Evolutionary conservation across 495 filamentous ascomycete species (phyloP).

Genomic region (Delitschia confertaspora): DNA sequence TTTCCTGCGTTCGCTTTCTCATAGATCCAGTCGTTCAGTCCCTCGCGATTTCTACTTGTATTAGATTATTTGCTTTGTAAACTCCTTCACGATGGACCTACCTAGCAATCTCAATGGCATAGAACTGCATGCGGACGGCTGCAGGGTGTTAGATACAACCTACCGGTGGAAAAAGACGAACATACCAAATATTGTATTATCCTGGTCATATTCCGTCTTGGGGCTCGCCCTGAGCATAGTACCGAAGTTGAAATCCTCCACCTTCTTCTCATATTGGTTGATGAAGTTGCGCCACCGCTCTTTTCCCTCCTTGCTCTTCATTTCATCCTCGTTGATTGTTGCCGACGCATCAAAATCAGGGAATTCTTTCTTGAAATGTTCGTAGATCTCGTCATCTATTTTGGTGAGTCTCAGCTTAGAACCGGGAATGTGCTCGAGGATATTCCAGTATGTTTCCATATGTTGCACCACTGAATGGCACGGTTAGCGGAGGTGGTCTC

Average conservation of each 20-base stretch:
- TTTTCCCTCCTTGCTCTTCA: constrained; percentile 98
- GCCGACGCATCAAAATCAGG: constrained; percentile 79
- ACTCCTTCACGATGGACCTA: constrained; percentile 30
- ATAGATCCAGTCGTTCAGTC: constrained; percentile 94
- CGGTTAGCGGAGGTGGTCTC: constrained; percentile 3
- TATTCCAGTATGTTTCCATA: constrained; percentile 91
- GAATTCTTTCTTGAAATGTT: constrained; percentile 76
- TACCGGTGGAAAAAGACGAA: neutral
- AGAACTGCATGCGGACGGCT: constrained; percentile 95
- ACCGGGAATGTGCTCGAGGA: constrained; percentile 81
- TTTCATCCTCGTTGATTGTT: constrained; percentile 79
- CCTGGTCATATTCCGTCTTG: constrained; percentile 73
- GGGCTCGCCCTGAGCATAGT: constrained; percentile 77
- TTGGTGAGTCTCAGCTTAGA: constrained; percentile 82
- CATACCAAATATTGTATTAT: constrained; percentile 84
- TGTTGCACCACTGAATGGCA: constrained; percentile 70
- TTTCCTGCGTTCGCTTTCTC: constrained; percentile 55
- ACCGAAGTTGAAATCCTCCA: constrained; percentile 96
- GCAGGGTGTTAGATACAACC: no score
- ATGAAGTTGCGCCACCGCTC: constrained; percentile 94
- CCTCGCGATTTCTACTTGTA: constrained; percentile 59
- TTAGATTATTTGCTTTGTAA: constrained; percentile 3
- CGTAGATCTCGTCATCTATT: constrained; percentile 88
- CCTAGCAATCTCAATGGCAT: constrained; percentile 91
- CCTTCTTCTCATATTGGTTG: constrained; percentile 82